Conservation (phyloP, 257 asterid genomes). For the Solanum pinnatisectum region DNA sequence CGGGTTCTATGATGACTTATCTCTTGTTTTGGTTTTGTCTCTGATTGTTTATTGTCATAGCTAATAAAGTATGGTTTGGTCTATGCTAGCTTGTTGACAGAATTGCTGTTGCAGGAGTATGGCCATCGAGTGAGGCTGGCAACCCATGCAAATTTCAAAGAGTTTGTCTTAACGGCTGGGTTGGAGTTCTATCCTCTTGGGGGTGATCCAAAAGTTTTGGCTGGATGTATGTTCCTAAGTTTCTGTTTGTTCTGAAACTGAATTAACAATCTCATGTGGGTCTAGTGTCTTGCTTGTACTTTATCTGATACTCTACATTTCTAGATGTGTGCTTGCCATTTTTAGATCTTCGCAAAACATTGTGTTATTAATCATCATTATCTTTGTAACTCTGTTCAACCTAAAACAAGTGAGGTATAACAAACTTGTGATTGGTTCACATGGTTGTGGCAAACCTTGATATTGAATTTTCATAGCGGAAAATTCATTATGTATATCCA, state of each 20-base stretch:
- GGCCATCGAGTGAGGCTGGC: constrained; percentile 97
- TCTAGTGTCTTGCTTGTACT: background rate
- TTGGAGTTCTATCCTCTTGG: constrained; percentile 97
- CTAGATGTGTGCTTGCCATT: background rate
- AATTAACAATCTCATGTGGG: background rate
- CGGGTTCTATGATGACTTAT: background rate
- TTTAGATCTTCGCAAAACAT: background rate
- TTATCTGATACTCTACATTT: background rate
- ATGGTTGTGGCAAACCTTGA: background rate
- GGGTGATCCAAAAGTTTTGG: constrained; percentile 95
- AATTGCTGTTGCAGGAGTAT: constrained; percentile 71
- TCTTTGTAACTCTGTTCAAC: background rate
- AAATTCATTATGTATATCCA: background rate
- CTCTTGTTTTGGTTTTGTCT: background rate
- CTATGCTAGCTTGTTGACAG: constrained; percentile 5
- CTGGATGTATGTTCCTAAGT: constrained; percentile 63
- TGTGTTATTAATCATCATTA: background rate
- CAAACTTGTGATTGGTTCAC: background rate
- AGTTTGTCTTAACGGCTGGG: constrained; percentile 90
- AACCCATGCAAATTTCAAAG: constrained; percentile 90
- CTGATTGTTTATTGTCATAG: background rate
- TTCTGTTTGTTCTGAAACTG: constrained; percentile 1
- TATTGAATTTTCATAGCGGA: background rate
- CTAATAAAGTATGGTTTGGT: background rate
- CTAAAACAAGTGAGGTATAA: background rate